phyloP scores from a whole-genome alignment of 177 flowering plant genomes.

The Vitis hybrid region DNA sequence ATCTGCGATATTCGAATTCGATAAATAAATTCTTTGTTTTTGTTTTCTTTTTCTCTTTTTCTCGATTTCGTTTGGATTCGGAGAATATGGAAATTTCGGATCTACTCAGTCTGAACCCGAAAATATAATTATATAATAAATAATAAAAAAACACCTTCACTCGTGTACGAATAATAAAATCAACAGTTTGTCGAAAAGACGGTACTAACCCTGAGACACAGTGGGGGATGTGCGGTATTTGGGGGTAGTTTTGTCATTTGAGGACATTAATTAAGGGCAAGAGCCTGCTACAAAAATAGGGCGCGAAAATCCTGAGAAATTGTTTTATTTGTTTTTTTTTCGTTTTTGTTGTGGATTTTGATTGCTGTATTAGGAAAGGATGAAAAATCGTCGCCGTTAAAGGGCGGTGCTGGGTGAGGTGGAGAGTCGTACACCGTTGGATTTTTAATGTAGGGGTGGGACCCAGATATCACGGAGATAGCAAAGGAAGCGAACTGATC shows the following conservation, averaged over 20 bases:
- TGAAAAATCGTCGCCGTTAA: slow-evolving; percentile 19
- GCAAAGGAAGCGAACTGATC: slow-evolving; percentile 5
- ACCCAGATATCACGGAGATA: slow-evolving; percentile 3
- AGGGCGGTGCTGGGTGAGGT: not conserved
- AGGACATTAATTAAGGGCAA: not conserved
- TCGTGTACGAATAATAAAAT: slow-evolving; percentile 17
- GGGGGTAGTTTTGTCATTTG: not conserved
- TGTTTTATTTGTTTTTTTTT: not conserved
- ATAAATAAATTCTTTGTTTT: not conserved
- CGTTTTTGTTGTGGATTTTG: not conserved
- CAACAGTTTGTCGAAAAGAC: not conserved
- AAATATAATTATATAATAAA: not conserved
- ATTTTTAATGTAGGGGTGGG: not conserved
- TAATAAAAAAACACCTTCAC: not conserved
- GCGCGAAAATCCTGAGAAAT: not conserved
- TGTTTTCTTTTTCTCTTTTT: slow-evolving; percentile 3
- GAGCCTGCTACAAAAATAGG: not conserved
- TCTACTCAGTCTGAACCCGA: slow-evolving; percentile 7
- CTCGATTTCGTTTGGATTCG: slow-evolving; percentile 1
- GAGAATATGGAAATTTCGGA: slow-evolving; percentile 15
- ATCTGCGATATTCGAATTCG: not conserved
- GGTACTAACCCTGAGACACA: not conserved
- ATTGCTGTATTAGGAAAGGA: not conserved
- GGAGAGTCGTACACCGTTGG: not conserved
- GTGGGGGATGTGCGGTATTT: not conserved